Conservation (phyloP, 2,329 filamentous ascomycete genomes). For the Ceratocystis alfenasii region DNA sequence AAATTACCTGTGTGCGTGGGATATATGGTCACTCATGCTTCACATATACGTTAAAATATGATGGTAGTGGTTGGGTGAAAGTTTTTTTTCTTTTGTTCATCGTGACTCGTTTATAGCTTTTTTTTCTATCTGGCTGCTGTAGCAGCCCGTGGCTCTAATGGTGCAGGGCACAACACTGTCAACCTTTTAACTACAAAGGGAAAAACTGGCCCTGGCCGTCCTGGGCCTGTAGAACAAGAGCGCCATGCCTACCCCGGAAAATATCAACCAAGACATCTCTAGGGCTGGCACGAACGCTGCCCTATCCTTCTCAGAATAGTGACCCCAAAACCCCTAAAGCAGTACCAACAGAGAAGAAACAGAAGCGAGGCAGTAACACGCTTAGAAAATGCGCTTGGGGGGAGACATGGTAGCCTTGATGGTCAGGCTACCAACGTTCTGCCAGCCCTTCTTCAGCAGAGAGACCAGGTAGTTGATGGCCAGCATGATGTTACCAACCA, state of each 20-base stretch:
- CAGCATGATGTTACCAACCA: constrained; percentile 98
- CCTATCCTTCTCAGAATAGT: constrained; percentile 7
- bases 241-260: background rate
- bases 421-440: constrained; percentile 98
- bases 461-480: constrained; percentile 99
- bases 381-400: constrained; percentile 93
- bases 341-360: constrained; percentile 20
- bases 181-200: constrained; percentile 1
- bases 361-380: constrained; percentile 25
- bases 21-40: too few species aligned
- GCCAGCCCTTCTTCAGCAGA: constrained; percentile 99
- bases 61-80: background rate
- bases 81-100: constrained; percentile 7
- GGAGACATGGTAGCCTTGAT: constrained; percentile 99
- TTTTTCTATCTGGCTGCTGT: background rate
- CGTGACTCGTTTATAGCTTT: constrained; percentile 14
- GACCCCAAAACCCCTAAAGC: background rate
- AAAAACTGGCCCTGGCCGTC: constrained; percentile 5
- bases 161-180: constrained; percentile 1
- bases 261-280: constrained; percentile 9
- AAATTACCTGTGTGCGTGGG: background rate
- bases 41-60: too few species aligned
- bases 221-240: background rate
- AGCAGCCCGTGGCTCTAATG: background rate
- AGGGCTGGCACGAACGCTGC: background rate